Conservation (phyloP, 345 rosid genomes). For the Populus pruinosa region DNA sequence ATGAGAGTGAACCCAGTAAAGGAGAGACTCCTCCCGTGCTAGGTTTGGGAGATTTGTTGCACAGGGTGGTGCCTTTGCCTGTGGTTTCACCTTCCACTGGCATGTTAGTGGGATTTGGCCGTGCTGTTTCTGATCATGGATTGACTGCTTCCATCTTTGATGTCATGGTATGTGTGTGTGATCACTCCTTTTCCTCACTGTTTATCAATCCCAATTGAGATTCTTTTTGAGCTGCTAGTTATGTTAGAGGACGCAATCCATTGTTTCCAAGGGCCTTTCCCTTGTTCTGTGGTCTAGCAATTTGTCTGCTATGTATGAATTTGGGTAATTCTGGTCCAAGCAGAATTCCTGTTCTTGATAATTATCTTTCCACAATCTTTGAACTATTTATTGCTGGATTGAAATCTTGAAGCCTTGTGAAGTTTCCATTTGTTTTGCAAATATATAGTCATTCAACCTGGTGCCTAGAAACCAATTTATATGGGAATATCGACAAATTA, state of each 20-base stretch:
- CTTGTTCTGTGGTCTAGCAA: not conserved
- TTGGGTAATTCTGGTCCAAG: not conserved
- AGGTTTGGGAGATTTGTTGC: constrained; percentile 41
- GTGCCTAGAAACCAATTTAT: too few relatives aligned
- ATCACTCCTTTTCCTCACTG: too few relatives aligned
- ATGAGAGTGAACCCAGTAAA: constrained; percentile 4
- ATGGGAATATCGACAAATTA: too few relatives aligned
- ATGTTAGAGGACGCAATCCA: not conserved
- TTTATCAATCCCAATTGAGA: not conserved
- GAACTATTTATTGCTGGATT: not conserved
- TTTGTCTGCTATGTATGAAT: not conserved
- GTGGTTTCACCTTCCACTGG: constrained; percentile 48
- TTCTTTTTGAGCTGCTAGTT: not conserved
- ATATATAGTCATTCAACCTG: not conserved
- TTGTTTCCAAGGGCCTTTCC: not conserved
- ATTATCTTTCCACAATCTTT: not conserved
- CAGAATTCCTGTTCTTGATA: not conserved
- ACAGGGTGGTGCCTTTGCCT: constrained; percentile 26
- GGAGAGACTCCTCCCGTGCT: constrained; percentile 9
- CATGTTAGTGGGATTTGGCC: constrained; percentile 72
- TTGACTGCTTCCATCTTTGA: constrained; percentile 84
- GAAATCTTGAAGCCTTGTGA: not conserved
- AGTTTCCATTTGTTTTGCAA: not conserved
- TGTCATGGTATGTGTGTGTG: constrained; percentile 46
- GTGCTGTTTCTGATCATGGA: constrained; percentile 76